These are phyloP conservation scores for Termitomyces sp. DNA, from an alignment of 768 basidiomycete species.

Conservation along the genomic window DNA sequence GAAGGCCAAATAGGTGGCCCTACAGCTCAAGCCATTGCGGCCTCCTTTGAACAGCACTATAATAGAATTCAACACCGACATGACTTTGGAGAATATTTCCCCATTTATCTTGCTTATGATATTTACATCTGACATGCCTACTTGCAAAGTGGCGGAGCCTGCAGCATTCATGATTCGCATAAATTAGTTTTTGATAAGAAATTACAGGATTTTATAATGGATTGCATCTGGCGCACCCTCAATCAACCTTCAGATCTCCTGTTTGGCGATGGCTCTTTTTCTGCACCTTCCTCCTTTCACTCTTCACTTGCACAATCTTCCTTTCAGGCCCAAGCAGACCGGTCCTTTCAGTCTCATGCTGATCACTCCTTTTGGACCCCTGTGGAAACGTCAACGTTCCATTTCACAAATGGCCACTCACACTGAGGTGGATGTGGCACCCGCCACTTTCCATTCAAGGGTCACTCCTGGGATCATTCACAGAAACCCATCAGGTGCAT, in stretches of 20 bases:
- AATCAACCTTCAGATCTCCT: neutral
- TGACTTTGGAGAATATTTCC: neutral
- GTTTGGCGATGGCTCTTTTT: neutral
- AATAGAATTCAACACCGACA: neutral
- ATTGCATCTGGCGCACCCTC: neutral
- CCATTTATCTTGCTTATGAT: neutral
- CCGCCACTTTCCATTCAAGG: too few relatives aligned
- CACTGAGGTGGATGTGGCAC: too few relatives aligned
- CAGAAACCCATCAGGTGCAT: too few relatives aligned
- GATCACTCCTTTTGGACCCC: too few relatives aligned
- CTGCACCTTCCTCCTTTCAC: too few relatives aligned
- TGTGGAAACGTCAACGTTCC: too few relatives aligned
- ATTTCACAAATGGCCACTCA: too few relatives aligned
- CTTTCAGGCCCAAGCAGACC: too few relatives aligned
- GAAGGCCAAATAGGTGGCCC: neutral
- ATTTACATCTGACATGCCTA: neutral
- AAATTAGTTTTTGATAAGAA: neutral
- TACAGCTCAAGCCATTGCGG: neutral
- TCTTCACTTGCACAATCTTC: too few relatives aligned
- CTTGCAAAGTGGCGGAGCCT: neutral
- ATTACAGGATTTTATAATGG: neutral
- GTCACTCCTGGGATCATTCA: too few relatives aligned
- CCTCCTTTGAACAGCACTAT: neutral
- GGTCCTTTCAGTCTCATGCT: too few relatives aligned
- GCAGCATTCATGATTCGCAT: neutral